These are phyloP conservation scores for Clarireedia sp. DNA, from an alignment of 2,329 filamentous ascomycete species.

Conservation along the genomic window DNA sequence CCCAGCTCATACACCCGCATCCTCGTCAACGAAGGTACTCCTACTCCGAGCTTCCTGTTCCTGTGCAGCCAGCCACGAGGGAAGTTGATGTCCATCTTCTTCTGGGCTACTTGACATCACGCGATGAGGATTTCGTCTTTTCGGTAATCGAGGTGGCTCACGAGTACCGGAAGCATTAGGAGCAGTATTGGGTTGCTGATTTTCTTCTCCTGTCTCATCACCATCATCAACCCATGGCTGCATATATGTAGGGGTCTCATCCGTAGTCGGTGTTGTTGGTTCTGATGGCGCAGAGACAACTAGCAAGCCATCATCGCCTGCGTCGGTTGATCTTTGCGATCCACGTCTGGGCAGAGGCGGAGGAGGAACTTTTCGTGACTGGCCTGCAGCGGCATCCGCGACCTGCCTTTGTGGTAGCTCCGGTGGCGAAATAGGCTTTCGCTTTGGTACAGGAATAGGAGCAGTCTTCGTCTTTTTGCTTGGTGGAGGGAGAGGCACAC, in stretches of 20 bases:
- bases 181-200: background rate
- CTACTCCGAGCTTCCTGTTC: conserved; percentile 30
- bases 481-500: conserved; percentile 66
- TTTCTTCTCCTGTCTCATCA: conserved; percentile 22
- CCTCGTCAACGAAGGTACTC: conserved; percentile 29
- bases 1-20: conserved; percentile 14
- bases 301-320: conserved; percentile 45
- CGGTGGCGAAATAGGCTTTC: conserved; percentile 51
- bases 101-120: conserved; percentile 26
- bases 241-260: conserved; percentile 27
- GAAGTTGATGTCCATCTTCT: conserved; percentile 26
- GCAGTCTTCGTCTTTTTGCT: conserved; percentile 52
- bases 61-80: conserved; percentile 29
- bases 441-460: conserved; percentile 50
- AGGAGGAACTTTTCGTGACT: conserved; percentile 25
- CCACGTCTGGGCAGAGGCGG: conserved; percentile 39
- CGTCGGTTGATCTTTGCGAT: conserved; percentile 8
- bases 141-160: conserved; percentile 19
- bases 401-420: conserved; percentile 11
- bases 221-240: conserved; percentile 32
- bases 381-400: conserved; percentile 23
- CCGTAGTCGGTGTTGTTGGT: conserved; percentile 42
- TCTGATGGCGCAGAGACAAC: conserved; percentile 60
- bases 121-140: conserved; percentile 19
- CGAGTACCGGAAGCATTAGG: background rate